Evolutionary conservation across 192 early-diverging fungal species (phyloP).

Genomic region (Pecoramyces ruminantium): DNA sequence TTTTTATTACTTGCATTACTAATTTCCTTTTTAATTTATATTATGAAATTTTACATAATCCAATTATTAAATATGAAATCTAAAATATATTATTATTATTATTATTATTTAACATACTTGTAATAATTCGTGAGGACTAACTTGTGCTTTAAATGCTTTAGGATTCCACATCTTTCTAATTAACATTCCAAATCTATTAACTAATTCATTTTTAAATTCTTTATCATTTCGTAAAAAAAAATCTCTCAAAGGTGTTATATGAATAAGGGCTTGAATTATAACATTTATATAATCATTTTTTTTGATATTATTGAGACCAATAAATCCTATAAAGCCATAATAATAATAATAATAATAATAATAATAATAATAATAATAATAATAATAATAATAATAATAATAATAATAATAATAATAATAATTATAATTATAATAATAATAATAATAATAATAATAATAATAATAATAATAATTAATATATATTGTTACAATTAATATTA

Average conservation of each 20-base stretch:
- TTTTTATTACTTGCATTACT: conserved; percentile 57
- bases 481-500: too few relatives aligned
- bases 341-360: background rate
- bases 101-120: conserved; percentile 27
- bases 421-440: too few relatives aligned
- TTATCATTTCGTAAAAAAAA: conserved; percentile 49
- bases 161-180: conserved; percentile 87
- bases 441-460: too few relatives aligned
- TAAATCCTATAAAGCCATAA: conserved; percentile 38
- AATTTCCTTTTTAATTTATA: conserved; percentile 48
- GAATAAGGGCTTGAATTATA: conserved; percentile 70
- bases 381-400: too few relatives aligned
- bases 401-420: too few relatives aligned
- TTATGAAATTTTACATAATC: too few relatives aligned
- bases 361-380: too few relatives aligned
- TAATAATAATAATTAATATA: too few relatives aligned
- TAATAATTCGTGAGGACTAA: conserved; percentile 84
- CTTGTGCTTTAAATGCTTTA: conserved; percentile 79
- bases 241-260: conserved; percentile 72
- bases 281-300: conserved; percentile 89
- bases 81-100: background rate
- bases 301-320: conserved; percentile 90
- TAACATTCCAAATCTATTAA: conserved; percentile 56
- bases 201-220: conserved; percentile 15
- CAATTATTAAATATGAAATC: too few relatives aligned